Base-by-base conservation (phyloP, 148 eudicot genomes). In the Silene latifolia region DNA sequence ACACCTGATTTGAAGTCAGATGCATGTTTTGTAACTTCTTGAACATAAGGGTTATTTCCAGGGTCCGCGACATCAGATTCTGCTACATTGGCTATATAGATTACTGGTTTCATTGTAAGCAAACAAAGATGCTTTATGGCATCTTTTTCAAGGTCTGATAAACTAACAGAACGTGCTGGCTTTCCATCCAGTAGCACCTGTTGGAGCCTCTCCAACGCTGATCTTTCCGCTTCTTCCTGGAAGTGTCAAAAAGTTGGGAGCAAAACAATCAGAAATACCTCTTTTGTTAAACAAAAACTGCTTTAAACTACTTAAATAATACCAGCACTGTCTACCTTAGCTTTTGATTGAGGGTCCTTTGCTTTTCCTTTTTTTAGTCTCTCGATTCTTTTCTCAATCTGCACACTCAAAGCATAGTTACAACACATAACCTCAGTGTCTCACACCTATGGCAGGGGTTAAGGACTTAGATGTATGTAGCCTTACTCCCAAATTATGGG, bases 211-310 rank as follows among this genome's bases (percentile, higher is more conserved):
- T 86, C 97, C 76, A 92, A 81, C 0, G 91, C 98, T 67, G 86
- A 81, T 83, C 83, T 95, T 77, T 92, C 99, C 80, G 99, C 94
- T 87, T 95, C 99, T 81, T 95, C 99, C 99, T 95, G 88, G 72
- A 80, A 79, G 74, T 63, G 44, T 53, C 51, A 73, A 61, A 60
- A 81, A 44, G 72, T 70, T 66, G 65, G 57, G 17, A 72, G 64
- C 44, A 27, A 73, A 63, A 51, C 42, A 25, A 19, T 24, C 13
- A 13, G 61, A 27, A 70, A 46, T 14, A 70, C 76, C 64, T 53
- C 25, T 67, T 29, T 7, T 13, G 9, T 24, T 13, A 42, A 72
- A 5, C 19, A 39, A 32, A 54, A 61, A 64, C 5, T 25, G 32
- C 17, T 72, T 72, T 9, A 29, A 78, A 11, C 35, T 27, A 27